Conservation (phyloP, 2,329 filamentous ascomycete species). For the Sporothrix sp. region DNA sequence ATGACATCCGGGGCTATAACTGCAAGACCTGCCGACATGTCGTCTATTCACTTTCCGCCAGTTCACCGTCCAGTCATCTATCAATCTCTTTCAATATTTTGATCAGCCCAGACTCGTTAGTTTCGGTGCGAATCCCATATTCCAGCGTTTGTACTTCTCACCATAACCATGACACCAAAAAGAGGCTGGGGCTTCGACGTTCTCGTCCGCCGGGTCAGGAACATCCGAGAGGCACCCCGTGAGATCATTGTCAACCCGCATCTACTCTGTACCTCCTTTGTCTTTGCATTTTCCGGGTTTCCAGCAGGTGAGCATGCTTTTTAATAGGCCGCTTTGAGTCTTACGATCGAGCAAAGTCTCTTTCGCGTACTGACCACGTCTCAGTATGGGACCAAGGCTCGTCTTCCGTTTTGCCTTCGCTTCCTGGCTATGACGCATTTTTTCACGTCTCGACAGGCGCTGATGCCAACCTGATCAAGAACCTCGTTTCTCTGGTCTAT, state of each 20-base stretch:
- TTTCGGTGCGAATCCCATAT: background rate
- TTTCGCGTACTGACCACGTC: no score
- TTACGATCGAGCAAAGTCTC: no score
- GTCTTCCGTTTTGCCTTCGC: constrained; percentile 10
- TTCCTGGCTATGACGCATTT: constrained; percentile 12
- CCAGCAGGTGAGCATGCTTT: background rate
- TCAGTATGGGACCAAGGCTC: constrained; percentile 18
- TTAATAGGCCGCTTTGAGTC: no score
- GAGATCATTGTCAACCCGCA: background rate
- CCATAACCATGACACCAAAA: background rate
- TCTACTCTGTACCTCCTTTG: background rate
- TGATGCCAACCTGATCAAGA: constrained; percentile 11
- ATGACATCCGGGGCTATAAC: background rate
- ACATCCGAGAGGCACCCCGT: background rate
- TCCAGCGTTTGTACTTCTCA: background rate
- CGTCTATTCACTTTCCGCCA: background rate
- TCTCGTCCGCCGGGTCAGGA: background rate
- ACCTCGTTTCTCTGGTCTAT: constrained; percentile 16
- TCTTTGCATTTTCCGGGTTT: constrained; percentile 1
- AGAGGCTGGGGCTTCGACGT: background rate
- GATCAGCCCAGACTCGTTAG: background rate
- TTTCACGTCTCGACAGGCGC: constrained; percentile 16
- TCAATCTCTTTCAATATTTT: no score
- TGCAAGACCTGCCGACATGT: no score
- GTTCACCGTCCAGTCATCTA: no score